Base-by-base conservation (phyloP, 2,329 filamentous ascomycete species). In the Harringtonia lauricola region DNA sequence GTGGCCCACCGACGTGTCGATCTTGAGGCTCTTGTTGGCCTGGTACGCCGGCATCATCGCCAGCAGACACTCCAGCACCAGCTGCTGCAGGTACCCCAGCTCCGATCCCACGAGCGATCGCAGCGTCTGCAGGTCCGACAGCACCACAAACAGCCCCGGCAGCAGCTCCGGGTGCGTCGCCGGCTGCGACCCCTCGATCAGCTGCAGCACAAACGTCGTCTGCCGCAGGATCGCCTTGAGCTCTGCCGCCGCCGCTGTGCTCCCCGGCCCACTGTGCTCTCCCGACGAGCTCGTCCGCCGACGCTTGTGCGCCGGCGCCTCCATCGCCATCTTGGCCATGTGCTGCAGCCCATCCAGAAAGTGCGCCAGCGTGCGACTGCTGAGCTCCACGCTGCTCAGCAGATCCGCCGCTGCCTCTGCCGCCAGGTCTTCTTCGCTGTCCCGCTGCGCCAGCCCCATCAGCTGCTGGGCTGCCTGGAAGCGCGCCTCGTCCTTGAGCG, bases 101-200 rank as follows among this genome's bases (percentile, higher is more conserved):
- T 94, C 89, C 1, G 88, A 90, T 35, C 85, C 81, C 22, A 89
- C 79, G 46, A 90, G 77, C 22, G 79, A 76, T 58, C 86, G 83
- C 59, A 92, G 84, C 48, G 87, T 83, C 54, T 94, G 88, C 21
- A 98, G 72, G 55, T 94, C 86, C 6, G 83, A 81, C n/a, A 98
- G 74, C 1, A 86, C 75, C 45, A 82, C 80, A 64, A 96, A 98
- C 4, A 98, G 70, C 24, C 77, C 79, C 47, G 80, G 79, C 7
- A 95, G 71, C 33, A 98, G 69, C 55, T 86, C 77, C 0, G 85
- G 78, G 57, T 94, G 84, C 26, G 77, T 72, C 44, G 79, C 80
- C 1, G 86, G 83, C 37, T 79, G 74, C 3, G 88, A 90, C 39
- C 76, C 78, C 57, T 96, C 89, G 15, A 96, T 76, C 22, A 96